phyloP scores from a whole-genome alignment of 2,329 filamentous ascomycete species.

The Hypoxylon rubiginosum region DNA sequence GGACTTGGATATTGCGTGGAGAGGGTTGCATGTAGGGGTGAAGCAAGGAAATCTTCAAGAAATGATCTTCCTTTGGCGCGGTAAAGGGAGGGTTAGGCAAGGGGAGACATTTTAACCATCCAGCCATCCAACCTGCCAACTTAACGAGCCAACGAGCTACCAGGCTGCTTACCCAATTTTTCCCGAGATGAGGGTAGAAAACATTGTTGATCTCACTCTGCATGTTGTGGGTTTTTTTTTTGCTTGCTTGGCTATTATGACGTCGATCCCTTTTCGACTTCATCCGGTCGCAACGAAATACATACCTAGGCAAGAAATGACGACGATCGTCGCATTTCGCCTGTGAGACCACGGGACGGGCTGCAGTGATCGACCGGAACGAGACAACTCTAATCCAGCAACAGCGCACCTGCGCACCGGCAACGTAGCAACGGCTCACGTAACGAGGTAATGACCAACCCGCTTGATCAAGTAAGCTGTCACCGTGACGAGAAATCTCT shows the following conservation, averaged over 20 bases:
- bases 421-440: slow-evolving; percentile 20
- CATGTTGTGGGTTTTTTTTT: neutral
- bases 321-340: slow-evolving; percentile 26
- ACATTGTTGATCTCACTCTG: slow-evolving; percentile 31
- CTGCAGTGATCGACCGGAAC: slow-evolving; percentile 30
- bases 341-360: slow-evolving; percentile 10
- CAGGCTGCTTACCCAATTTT: slow-evolving; percentile 31
- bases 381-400: slow-evolving; percentile 25
- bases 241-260: slow-evolving; percentile 2
- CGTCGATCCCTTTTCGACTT: neutral
- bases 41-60: slow-evolving; percentile 1
- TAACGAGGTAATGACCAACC: slow-evolving; percentile 25
- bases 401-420: slow-evolving; percentile 8
- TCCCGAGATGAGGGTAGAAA: slow-evolving; percentile 32
- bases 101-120: slow-evolving; percentile 27
- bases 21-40: neutral
- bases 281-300: neutral
- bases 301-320: too few species aligned
- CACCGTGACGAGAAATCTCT: neutral
- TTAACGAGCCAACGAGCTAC: too few species aligned
- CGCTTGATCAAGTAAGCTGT: neutral
- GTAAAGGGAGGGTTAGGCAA: slow-evolving; percentile 3
- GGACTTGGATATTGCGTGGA: slow-evolving; percentile 29
- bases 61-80: slow-evolving; percentile 3
- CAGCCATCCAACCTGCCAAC: neutral